These are phyloP conservation scores for Amauroascus verrucosus DNA, from an alignment of 2,329 filamentous ascomycete species.

Conservation along the genomic window DNA sequence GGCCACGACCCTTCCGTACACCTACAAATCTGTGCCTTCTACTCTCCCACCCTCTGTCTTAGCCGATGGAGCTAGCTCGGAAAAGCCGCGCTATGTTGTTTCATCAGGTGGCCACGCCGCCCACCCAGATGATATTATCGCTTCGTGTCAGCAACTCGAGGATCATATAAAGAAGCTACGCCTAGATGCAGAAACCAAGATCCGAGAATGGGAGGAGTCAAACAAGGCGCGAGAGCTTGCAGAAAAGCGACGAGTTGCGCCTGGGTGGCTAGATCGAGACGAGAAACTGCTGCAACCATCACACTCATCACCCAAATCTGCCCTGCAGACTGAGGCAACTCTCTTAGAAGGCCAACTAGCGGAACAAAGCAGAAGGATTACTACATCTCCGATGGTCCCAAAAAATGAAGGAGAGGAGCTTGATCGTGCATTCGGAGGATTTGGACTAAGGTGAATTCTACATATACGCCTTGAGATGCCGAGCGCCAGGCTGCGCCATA, in stretches of 20 bases:
- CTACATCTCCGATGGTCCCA: slow-evolving; percentile 33
- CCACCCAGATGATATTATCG: slow-evolving; percentile 75
- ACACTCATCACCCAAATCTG: slow-evolving; percentile 15
- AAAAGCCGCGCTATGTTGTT: slow-evolving; percentile 60
- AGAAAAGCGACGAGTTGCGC: slow-evolving; percentile 54
- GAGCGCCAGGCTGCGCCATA: too few species aligned
- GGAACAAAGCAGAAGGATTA: slow-evolving; percentile 23
- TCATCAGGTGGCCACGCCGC: slow-evolving; percentile 71
- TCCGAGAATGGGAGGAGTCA: slow-evolving; percentile 59
- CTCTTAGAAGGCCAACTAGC: slow-evolving; percentile 31
- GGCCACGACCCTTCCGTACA: slow-evolving; percentile 86
- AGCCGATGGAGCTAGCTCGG: slow-evolving; percentile 38
- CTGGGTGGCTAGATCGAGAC: slow-evolving; percentile 54
- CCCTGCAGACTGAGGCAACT: slow-evolving; percentile 20
- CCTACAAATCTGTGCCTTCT: slow-evolving; percentile 81
- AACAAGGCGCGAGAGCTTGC: slow-evolving; percentile 49
- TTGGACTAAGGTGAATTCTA: slow-evolving; percentile 29
- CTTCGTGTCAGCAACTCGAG: slow-evolving; percentile 68
- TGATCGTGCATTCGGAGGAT: slow-evolving; percentile 44
- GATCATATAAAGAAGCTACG: slow-evolving; percentile 62
- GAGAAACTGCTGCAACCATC: slow-evolving; percentile 50
- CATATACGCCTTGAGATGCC: too few species aligned
- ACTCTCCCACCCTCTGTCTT: slow-evolving; percentile 66
- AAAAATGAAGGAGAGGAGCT: slow-evolving; percentile 43
- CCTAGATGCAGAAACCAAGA: slow-evolving; percentile 55